Evolutionary conservation across 164 flowering plant species (phyloP), one percentile per base, ranked within the genome.

Genomic region (Echeveria elegans): DNA sequence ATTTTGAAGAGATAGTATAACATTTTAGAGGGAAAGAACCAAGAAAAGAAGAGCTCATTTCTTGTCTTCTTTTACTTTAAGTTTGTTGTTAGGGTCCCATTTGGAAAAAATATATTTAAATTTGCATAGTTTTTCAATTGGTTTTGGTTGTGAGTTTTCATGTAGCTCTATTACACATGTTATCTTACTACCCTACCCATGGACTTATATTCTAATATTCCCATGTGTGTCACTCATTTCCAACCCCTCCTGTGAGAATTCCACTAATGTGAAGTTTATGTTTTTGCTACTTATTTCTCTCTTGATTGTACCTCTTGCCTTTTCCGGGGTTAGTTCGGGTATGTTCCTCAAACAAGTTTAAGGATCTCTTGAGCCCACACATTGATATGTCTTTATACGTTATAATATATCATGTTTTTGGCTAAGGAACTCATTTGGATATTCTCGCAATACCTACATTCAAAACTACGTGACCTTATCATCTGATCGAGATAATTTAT

Each of bases 61-160:
- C 38, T 70, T 29, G 65, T 66, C 28, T n/a, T 43, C 26, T 47
- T 58, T 66, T 71, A 56, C 73, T 77, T 77, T 76, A 70, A 66
- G 30, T 53, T 56, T 65, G 50, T 68, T 75, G 76, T 78, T 75
- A 67, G 2, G 59, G 41, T 37, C 74, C 61, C 61, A 28, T 56
- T 28, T 26, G 61, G 15, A 56, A n/a, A n/a, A n/a, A 56, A 56
- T 14, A 19, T 32, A 28, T 26, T 50, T 56, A 56, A 2, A 12
- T 56, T 56, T 26, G 61, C 61, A 12, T 26, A 11, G 31, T 56
- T 56, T 56, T 53, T 68, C 64, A 62, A 63, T 70, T 70, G 32
- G 66, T 69, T 75, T 67, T 72, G 62, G 74, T 72, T 71, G 77
- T 71, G 62, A 69, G 72, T 75, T 69, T 73, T 71, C 76, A 71